Percentiles rank a stretch among this genome's conserved stretches.
Evolutionary conservation across 805 yeast species (phyloP).

Genomic region (Hanseniaspora mollemarum): DNA sequence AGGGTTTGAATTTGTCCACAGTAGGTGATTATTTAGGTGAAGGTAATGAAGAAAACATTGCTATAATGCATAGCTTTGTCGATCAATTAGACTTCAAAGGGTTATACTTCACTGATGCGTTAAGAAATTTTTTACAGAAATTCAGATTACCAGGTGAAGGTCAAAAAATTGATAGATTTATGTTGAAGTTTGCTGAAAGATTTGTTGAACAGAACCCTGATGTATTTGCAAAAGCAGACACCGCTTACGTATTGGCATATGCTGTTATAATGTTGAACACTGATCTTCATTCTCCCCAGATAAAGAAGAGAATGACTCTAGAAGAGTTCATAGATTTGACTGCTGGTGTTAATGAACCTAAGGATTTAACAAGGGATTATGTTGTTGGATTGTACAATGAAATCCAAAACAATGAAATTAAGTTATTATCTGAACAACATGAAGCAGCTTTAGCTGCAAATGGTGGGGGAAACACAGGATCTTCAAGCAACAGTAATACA

Average conservation of each 20-base stretch:
- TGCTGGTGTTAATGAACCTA: constrained; percentile 84
- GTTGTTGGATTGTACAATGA: constrained; percentile 62
- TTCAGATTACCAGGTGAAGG: constrained; percentile 97
- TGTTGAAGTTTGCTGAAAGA: constrained; percentile 93
- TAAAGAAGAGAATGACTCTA: constrained; percentile 74
- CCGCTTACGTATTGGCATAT: constrained; percentile 84
- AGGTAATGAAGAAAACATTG: constrained; percentile 63
- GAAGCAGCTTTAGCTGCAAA: constrained; percentile 58
- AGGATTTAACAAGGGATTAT: constrained; percentile 65
- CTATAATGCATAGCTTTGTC: constrained; percentile 86
- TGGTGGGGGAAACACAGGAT: constrained; percentile 38
- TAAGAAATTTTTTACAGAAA: constrained; percentile 70
- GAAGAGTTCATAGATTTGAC: constrained; percentile 82
- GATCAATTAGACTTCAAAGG: constrained; percentile 70
- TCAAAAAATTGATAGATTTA: constrained; percentile 90
- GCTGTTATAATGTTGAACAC: constrained; percentile 89
- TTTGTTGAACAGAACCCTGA: constrained; percentile 79
- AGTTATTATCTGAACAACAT: constrained; percentile 84
- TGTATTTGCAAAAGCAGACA: constrained; percentile 83
- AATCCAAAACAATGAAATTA: constrained; percentile 74
- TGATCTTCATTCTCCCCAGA: constrained; percentile 81
- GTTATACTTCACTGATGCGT: constrained; percentile 67
- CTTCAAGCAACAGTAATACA: constrained; percentile 30
- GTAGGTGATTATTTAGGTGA: constrained; percentile 92
- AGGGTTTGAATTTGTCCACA: constrained; percentile 67